Percentiles rank a stretch among this genome's conserved stretches.
These are phyloP conservation scores for Ajuga reptans DNA, from an alignment of 305 asterid genomes.

Conservation along the genomic window DNA sequence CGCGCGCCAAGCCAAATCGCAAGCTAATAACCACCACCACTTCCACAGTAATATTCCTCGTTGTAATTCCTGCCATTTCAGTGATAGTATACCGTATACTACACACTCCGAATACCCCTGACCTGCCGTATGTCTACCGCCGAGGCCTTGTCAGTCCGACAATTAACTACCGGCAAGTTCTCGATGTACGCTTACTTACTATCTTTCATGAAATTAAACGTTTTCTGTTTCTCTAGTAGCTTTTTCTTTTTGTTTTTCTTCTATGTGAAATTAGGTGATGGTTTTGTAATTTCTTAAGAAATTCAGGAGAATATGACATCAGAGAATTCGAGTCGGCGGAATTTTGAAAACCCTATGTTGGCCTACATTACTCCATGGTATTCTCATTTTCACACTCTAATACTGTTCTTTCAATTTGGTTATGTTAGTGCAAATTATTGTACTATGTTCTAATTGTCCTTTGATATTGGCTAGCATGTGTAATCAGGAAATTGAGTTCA, in stretches of 20 bases:
- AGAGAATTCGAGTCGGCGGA: slow-evolving; percentile 46
- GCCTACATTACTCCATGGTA: slow-evolving; percentile 98
- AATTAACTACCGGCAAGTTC: slow-evolving; percentile 47
- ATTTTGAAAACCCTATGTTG: slow-evolving; percentile 66
- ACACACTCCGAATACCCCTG: slow-evolving; percentile 22
- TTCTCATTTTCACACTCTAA: slow-evolving; percentile 2
- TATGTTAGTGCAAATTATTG: background rate
- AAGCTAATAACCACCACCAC: slow-evolving; percentile 16
- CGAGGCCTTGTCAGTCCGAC: slow-evolving; percentile 49
- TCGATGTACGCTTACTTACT: slow-evolving; percentile 42
- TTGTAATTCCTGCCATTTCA: slow-evolving; percentile 45
- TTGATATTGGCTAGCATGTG: background rate
- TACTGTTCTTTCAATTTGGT: background rate
- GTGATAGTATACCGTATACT: slow-evolving; percentile 31
- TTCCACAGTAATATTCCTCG: slow-evolving; percentile 25
- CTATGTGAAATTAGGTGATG: slow-evolving; percentile 17
- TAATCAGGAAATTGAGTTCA: background rate
- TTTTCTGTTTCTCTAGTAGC: background rate
- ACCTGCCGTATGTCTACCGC: slow-evolving; percentile 37
- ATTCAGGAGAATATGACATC: slow-evolving; percentile 63
- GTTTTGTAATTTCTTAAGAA: slow-evolving; percentile 30
- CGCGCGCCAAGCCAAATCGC: slow-evolving; percentile 25
- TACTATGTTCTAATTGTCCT: background rate
- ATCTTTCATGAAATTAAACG: background rate
- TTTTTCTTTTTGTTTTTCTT: background rate